A percentile compares a stretch with the other conserved stretches of the same genome.
Conservation (phyloP, 2,329 filamentous ascomycete genomes). For the Rhynchosporium agropyri region DNA sequence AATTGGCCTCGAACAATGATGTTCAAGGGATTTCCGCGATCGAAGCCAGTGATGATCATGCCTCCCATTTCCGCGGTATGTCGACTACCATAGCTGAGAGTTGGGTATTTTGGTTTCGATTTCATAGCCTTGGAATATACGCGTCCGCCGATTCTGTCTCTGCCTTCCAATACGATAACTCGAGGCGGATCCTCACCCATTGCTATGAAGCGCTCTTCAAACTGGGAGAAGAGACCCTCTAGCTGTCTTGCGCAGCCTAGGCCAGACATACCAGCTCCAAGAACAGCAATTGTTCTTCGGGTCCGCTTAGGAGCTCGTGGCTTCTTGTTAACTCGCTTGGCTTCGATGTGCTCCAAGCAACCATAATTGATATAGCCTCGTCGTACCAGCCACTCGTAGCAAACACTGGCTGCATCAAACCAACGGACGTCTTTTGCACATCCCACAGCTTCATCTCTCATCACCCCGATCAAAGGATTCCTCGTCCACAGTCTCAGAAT, state of each 20-base stretch:
- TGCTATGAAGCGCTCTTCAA: slow-evolving; percentile 67
- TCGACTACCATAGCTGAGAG: slow-evolving; percentile 57
- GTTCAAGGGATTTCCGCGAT: slow-evolving; percentile 91
- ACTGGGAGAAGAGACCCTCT: slow-evolving; percentile 81
- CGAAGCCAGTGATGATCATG: slow-evolving; percentile 97
- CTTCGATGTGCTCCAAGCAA: slow-evolving; percentile 69
- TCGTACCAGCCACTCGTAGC: slow-evolving; percentile 89
- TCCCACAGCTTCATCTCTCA: slow-evolving; percentile 82
- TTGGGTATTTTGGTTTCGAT: slow-evolving; percentile 61
- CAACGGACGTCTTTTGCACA: slow-evolving; percentile 86
- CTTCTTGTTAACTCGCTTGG: slow-evolving; percentile 42
- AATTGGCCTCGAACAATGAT: slow-evolving; percentile 89
- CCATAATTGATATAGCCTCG: slow-evolving; percentile 97
- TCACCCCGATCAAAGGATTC: slow-evolving; percentile 82
- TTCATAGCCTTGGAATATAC: slow-evolving; percentile 79
- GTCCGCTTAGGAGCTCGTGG: slow-evolving; percentile 48
- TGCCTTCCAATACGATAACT: slow-evolving; percentile 83
- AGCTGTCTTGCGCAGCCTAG: slow-evolving; percentile 90
- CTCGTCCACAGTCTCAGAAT: slow-evolving; percentile 88
- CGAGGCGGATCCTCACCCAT: slow-evolving; percentile 69
- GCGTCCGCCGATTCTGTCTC: slow-evolving; percentile 83
- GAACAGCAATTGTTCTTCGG: slow-evolving; percentile 77
- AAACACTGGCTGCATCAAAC: slow-evolving; percentile 85
- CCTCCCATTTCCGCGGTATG: slow-evolving; percentile 96
- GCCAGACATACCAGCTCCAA: slow-evolving; percentile 94